A percentile compares a stretch with the other conserved stretches of the same genome.
phyloP scores from a whole-genome alignment of 805 yeast genomes.

The Babjeviella inositovora region DNA sequence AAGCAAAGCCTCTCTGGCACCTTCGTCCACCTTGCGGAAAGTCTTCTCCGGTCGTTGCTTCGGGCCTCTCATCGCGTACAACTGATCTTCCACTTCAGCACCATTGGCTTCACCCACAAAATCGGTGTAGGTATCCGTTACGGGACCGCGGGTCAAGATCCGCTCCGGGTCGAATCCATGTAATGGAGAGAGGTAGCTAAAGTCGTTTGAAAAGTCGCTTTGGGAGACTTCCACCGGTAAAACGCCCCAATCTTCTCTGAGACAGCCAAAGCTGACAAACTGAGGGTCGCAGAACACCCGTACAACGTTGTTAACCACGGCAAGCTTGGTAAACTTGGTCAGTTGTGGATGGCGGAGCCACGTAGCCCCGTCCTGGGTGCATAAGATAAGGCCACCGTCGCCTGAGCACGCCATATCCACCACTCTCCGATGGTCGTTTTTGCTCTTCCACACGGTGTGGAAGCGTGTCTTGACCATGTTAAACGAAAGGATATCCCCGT shows the following conservation, averaged over 20 bases:
- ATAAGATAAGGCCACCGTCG: slow-evolving; percentile 55
- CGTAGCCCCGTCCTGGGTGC: slow-evolving; percentile 56
- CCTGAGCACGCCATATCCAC: slow-evolving; percentile 51
- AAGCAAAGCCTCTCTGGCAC: slow-evolving; percentile 3
- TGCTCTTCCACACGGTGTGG: slow-evolving; percentile 44
- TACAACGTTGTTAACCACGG: slow-evolving; percentile 36
- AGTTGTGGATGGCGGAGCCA: slow-evolving; percentile 16
- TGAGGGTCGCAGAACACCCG: slow-evolving; percentile 50
- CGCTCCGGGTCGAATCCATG: slow-evolving; percentile 6
- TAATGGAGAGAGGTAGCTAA: slow-evolving; percentile 36
- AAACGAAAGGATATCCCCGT: slow-evolving; percentile 40
- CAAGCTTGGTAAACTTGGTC: slow-evolving; percentile 37
- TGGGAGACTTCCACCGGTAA: slow-evolving; percentile 35
- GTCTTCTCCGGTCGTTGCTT: neutral
- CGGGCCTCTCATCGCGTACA: neutral
- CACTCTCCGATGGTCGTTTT: slow-evolving; percentile 36
- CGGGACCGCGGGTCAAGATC: no score
- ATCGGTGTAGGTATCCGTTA: no score
- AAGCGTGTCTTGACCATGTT: slow-evolving; percentile 21
- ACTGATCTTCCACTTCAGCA: slow-evolving; percentile 2
- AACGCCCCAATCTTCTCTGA: slow-evolving; percentile 45
- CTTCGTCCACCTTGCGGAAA: slow-evolving; percentile 1
- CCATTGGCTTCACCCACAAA: no score
- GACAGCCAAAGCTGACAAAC: slow-evolving; percentile 51
- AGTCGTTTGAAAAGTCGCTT: slow-evolving; percentile 31